Percentiles rank a stretch among this genome's conserved stretches.
Conservation (phyloP, 441 rosid genomes). For the Isatis lusitanica region DNA sequence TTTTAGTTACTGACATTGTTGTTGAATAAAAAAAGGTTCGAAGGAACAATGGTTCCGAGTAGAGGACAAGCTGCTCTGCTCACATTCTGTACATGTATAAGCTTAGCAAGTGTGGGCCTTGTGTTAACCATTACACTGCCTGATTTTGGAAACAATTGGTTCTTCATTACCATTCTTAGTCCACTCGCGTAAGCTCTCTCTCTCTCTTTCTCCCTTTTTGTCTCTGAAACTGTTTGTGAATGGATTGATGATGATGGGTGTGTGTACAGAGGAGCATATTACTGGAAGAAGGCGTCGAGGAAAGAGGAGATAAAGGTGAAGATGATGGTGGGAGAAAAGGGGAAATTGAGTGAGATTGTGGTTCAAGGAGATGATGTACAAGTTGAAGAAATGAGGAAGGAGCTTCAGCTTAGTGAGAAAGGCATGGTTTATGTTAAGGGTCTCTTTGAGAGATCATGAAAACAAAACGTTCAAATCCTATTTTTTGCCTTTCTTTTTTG, state of each 20-base stretch:
- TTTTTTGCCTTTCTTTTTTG: slow-evolving; percentile 17
- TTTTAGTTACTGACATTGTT: slow-evolving; percentile 24
- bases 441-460: slow-evolving; percentile 65
- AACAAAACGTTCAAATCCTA: neutral
- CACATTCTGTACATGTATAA: slow-evolving; percentile 91
- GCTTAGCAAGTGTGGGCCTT: slow-evolving; percentile 84
- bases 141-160: slow-evolving; percentile 89
- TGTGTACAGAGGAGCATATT: slow-evolving; percentile 75
- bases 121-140: slow-evolving; percentile 81
- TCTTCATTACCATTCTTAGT: slow-evolving; percentile 67
- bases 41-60: slow-evolving; percentile 86
- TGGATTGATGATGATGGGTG: neutral
- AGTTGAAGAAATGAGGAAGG: slow-evolving; percentile 82
- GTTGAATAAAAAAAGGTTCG: slow-evolving; percentile 36
- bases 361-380: slow-evolving; percentile 96
- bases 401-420: slow-evolving; percentile 75
- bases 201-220: neutral
- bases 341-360: slow-evolving; percentile 55
- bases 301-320: slow-evolving; percentile 88
- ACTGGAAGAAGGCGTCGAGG: slow-evolving; percentile 85
- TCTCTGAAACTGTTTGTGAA: slow-evolving; percentile 6
- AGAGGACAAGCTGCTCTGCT: slow-evolving; percentile 89
- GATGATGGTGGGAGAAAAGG: slow-evolving; percentile 61
- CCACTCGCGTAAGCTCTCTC: slow-evolving; percentile 75
- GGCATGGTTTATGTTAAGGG: slow-evolving; percentile 96